A percentile compares a stretch with the other conserved stretches of the same genome.
Conservation (phyloP, 345 rosid genomes). For the Salix exigua region DNA sequence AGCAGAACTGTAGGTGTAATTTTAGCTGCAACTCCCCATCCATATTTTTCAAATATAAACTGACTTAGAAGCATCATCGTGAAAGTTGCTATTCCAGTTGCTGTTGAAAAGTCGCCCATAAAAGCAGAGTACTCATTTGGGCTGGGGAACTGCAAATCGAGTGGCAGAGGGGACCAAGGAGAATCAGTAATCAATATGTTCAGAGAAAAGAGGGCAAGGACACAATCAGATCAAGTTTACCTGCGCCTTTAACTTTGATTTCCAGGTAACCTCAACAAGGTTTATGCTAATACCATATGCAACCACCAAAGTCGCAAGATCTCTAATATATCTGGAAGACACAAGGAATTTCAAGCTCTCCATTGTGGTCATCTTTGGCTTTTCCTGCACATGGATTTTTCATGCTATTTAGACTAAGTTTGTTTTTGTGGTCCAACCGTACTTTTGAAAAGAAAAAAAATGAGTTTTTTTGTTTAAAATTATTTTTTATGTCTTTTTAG, state of each 20-base stretch:
- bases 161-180: not conserved
- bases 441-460: no score
- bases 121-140: slow-evolving; percentile 95
- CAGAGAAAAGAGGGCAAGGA: not conserved
- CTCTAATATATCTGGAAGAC: slow-evolving; percentile 82
- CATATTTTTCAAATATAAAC: slow-evolving; percentile 71
- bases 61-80: slow-evolving; percentile 94
- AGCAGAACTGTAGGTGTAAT: slow-evolving; percentile 89
- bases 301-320: slow-evolving; percentile 94
- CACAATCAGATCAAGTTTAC: slow-evolving; percentile 31
- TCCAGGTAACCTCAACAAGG: slow-evolving; percentile 98
- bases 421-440: no score
- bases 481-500: no score
- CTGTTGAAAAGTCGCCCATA: slow-evolving; percentile 98
- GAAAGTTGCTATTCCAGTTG: slow-evolving; percentile 87
- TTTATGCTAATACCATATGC: slow-evolving; percentile 98
- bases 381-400: slow-evolving; percentile 49
- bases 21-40: slow-evolving; percentile 95
- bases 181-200: not conserved
- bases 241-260: slow-evolving; percentile 99
- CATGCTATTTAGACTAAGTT: no score
- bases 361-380: slow-evolving; percentile 87
- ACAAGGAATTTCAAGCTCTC: slow-evolving; percentile 97
- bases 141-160: slow-evolving; percentile 70
- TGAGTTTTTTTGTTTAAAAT: no score